phyloP scores from a whole-genome alignment of 176 grass and related monocot species.

The Aegilops umbellulata region DNA sequence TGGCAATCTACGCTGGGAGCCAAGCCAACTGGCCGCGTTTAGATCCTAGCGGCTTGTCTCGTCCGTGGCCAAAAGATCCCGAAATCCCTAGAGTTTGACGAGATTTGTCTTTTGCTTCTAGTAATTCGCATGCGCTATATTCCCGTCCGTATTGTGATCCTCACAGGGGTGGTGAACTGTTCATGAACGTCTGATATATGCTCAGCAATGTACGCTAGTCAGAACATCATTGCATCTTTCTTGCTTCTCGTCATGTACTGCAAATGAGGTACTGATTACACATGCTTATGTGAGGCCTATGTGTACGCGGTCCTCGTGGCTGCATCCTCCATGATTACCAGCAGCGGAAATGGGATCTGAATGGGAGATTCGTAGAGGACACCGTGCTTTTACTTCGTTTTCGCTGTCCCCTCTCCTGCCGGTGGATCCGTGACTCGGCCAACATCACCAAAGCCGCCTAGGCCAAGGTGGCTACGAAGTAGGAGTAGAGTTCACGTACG shows the following conservation, averaged over 20 bases:
- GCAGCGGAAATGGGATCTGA: neutral
- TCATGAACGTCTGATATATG: too few species aligned
- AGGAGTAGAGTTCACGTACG: neutral
- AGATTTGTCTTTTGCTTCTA: neutral
- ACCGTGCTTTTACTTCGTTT: conserved; percentile 23
- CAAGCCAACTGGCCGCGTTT: neutral
- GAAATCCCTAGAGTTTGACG: neutral
- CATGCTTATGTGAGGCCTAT: too few species aligned
- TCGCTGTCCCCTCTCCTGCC: conserved; percentile 14
- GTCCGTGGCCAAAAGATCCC: conserved; percentile 24
- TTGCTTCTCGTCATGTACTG: too few species aligned
- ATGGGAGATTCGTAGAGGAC: conserved; percentile 40
- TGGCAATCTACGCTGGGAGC: neutral
- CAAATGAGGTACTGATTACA: too few species aligned
- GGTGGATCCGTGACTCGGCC: conserved; percentile 9
- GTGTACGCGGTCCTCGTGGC: too few species aligned
- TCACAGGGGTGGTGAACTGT: too few species aligned
- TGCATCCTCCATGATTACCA: conserved; percentile 22
- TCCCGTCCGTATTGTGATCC: too few species aligned
- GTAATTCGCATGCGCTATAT: too few species aligned
- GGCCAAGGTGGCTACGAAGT: neutral
- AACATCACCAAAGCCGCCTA: neutral
- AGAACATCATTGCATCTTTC: too few species aligned
- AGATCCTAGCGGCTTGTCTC: conserved; percentile 16
- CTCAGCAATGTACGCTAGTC: too few species aligned